phyloP scores from a whole-genome alignment of 2,329 filamentous ascomycete genomes.

The Microcera coccophila region DNA sequence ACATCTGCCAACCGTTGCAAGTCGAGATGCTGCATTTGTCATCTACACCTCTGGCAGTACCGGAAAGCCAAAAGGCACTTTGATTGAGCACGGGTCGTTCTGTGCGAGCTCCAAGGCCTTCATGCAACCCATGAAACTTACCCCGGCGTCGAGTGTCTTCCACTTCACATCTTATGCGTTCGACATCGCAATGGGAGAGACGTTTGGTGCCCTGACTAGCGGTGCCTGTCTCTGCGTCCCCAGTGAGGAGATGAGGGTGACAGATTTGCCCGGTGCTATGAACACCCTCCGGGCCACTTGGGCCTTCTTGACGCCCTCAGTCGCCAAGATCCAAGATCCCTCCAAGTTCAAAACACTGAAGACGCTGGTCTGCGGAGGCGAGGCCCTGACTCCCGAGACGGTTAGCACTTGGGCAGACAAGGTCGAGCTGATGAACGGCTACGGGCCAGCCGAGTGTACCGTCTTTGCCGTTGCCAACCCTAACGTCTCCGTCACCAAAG shows the following conservation, averaged over 20 bases:
- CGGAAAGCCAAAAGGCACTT: slow-evolving; percentile 15
- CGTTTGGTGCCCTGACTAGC: background rate
- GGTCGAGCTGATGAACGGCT: slow-evolving; percentile 20
- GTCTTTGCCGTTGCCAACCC: slow-evolving; percentile 13
- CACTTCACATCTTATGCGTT: slow-evolving; percentile 8
- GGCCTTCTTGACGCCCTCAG: slow-evolving; percentile 23
- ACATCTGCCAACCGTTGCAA: background rate
- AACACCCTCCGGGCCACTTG: slow-evolving; percentile 14
- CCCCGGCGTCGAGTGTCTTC: background rate
- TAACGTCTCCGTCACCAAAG: no score
- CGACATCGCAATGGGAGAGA: slow-evolving; percentile 4
- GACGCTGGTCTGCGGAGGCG: slow-evolving; percentile 20
- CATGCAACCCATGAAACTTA: background rate
- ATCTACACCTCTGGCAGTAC: slow-evolving; percentile 23
- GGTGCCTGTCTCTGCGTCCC: slow-evolving; percentile 11
- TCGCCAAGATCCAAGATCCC: slow-evolving; percentile 21
- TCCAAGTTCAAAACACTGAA: slow-evolving; percentile 10
- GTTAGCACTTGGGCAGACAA: slow-evolving; percentile 15
- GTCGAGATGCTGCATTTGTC: slow-evolving; percentile 12
- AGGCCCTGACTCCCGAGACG: slow-evolving; percentile 14
- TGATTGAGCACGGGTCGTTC: slow-evolving; percentile 15
- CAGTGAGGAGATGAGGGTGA: slow-evolving; percentile 9
- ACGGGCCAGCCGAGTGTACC: slow-evolving; percentile 21
- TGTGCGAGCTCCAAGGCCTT: background rate
- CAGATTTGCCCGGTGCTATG: slow-evolving; percentile 13